phyloP scores from a whole-genome alignment of 2,329 filamentous ascomycete genomes.

The Boeremia lycopersici region DNA sequence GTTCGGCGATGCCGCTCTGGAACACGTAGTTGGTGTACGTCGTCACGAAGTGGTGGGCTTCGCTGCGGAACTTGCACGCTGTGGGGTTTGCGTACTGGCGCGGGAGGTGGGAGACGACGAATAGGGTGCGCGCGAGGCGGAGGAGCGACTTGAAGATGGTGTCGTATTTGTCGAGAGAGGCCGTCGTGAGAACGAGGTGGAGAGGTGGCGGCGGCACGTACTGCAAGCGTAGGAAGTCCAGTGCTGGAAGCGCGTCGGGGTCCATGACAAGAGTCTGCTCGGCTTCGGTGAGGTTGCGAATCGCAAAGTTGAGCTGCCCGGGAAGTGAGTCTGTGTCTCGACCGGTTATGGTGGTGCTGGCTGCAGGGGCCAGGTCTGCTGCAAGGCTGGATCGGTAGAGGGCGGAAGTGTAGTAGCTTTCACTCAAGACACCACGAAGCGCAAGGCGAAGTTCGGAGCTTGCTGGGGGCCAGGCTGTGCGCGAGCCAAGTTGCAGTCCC shows the following conservation, averaged over 20 bases:
- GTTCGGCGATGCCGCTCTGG: conserved; percentile 73
- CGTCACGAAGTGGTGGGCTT: conserved; percentile 80
- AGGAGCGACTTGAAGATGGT: conserved; percentile 80
- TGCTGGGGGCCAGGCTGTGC: conserved; percentile 88
- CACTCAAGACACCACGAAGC: conserved; percentile 81
- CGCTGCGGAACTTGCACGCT: conserved; percentile 64
- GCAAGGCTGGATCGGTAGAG: conserved; percentile 34
- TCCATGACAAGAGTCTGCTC: conserved; percentile 86
- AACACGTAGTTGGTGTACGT: conserved; percentile 79
- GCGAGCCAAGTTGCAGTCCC: conserved; percentile 80
- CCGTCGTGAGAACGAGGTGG: conserved; percentile 72
- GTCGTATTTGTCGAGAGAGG: conserved; percentile 80
- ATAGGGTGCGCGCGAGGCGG: conserved; percentile 77
- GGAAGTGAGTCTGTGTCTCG: conserved; percentile 48
- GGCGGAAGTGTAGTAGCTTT: conserved; percentile 65
- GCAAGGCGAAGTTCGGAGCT: conserved; percentile 91
- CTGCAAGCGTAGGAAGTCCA: conserved; percentile 90
- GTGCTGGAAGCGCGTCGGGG: conserved; percentile 78
- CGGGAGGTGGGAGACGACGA: conserved; percentile 62
- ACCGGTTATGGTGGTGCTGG: conserved; percentile 16
- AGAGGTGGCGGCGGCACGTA: conserved; percentile 79
- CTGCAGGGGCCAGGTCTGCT: not conserved
- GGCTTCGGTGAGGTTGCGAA: conserved; percentile 72
- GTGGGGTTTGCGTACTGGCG: conserved; percentile 29
- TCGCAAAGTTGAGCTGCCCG: conserved; percentile 68